A percentile compares a stretch with the other conserved stretches of the same genome.
Evolutionary conservation across 345 rosid genomes (phyloP).

Genomic region (Psidium friedrichsthalianum): DNA sequence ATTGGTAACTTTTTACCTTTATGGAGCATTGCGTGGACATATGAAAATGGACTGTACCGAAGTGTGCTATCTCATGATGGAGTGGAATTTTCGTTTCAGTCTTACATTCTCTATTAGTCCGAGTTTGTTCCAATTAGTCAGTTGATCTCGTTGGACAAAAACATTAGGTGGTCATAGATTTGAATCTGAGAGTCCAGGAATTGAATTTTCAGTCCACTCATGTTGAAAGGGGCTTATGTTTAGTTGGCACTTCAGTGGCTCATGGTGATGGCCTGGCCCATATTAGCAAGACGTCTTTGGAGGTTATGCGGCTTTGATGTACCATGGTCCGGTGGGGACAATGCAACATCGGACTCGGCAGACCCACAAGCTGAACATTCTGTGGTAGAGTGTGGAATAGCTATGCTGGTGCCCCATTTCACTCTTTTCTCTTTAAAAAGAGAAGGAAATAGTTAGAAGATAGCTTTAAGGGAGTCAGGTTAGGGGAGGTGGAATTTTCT

Average conservation of each 20-base stretch:
- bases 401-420: neutral
- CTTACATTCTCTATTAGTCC: neutral
- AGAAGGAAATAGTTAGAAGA: neutral
- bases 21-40: neutral
- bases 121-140: neutral
- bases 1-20: neutral
- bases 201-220: neutral
- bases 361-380: neutral
- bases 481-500: neutral
- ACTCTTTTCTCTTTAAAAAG: neutral
- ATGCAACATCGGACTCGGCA: neutral
- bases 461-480: neutral
- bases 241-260: neutral
- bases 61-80: neutral
- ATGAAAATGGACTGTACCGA: neutral
- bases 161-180: neutral
- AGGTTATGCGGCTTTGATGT: neutral
- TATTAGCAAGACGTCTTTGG: neutral
- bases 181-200: neutral
- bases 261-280: neutral
- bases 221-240: neutral
- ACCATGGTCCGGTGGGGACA: neutral
- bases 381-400: neutral
- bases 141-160: neutral
- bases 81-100: neutral